phyloP scores from a whole-genome alignment of 371 early-diverging fungal species.

The Actinomortierella ambigua region DNA sequence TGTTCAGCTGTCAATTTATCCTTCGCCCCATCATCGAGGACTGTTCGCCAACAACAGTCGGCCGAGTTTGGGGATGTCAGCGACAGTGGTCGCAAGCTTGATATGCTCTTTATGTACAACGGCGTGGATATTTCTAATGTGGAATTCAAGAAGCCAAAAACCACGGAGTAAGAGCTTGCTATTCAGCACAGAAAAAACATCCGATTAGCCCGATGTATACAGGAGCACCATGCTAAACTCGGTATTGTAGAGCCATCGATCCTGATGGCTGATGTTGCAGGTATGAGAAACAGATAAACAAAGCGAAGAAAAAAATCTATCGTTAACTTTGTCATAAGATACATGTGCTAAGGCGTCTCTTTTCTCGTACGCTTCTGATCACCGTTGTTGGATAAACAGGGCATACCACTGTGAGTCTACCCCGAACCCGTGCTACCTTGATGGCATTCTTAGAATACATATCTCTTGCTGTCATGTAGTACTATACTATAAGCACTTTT shows the following conservation, averaged over 20 bases:
- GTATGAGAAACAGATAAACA: background rate
- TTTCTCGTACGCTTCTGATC: background rate
- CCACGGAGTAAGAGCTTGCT: background rate
- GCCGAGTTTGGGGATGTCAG: conserved; percentile 2
- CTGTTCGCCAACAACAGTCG: conserved; percentile 3
- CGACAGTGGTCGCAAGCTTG: conserved; percentile 12
- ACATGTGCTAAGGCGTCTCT: no score
- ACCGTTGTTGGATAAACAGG: conserved; percentile 14
- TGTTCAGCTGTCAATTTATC: background rate
- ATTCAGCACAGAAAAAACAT: background rate
- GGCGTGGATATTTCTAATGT: conserved; percentile 8
- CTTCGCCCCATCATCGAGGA: no score
- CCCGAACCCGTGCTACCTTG: conserved; percentile 6
- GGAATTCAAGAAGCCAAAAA: background rate
- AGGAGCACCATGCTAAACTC: background rate
- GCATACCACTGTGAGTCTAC: conserved; percentile 8
- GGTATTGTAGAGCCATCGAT: background rate
- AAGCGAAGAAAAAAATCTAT: background rate
- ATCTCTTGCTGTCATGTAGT: conserved; percentile 14
- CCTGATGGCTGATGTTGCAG: background rate
- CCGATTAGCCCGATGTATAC: background rate
- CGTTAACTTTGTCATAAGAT: conserved; percentile 5
- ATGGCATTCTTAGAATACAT: conserved; percentile 9
- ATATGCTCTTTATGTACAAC: conserved; percentile 8
- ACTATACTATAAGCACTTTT: conserved; percentile 19